phyloP scores from a whole-genome alignment of 73 alveolate genomes.

The Paramecium primaurelia region DNA sequence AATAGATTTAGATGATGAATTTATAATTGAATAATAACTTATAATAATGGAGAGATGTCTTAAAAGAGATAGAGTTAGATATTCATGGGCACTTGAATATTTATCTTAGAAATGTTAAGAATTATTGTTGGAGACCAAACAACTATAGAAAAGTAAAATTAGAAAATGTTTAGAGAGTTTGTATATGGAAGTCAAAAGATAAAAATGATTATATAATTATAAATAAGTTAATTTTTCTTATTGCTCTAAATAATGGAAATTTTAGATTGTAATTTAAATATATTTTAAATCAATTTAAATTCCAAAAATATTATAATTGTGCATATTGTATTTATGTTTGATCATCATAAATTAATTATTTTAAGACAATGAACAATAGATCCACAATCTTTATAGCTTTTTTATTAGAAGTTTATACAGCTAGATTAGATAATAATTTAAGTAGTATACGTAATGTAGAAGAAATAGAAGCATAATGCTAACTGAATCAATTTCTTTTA shows the following conservation, averaged over 20 bases:
- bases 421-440: neutral
- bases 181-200: neutral
- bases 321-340: neutral
- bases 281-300: neutral
- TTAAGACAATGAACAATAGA: neutral
- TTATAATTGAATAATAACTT: neutral
- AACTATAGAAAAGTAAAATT: neutral
- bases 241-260: neutral
- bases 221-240: neutral
- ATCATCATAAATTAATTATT: neutral
- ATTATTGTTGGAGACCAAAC: neutral
- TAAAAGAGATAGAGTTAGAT: neutral
- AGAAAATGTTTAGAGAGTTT: neutral
- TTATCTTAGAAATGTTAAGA: neutral
- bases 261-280: neutral
- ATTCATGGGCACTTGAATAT: neutral
- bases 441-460: neutral
- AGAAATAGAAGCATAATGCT: neutral
- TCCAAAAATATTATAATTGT: neutral
- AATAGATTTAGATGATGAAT: neutral
- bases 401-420: neutral
- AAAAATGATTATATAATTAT: neutral
- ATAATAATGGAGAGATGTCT: neutral
- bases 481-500: neutral
- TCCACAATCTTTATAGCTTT: neutral